phyloP scores from a whole-genome alignment of 441 rosid genomes.

The Lepidium campestre region DNA sequence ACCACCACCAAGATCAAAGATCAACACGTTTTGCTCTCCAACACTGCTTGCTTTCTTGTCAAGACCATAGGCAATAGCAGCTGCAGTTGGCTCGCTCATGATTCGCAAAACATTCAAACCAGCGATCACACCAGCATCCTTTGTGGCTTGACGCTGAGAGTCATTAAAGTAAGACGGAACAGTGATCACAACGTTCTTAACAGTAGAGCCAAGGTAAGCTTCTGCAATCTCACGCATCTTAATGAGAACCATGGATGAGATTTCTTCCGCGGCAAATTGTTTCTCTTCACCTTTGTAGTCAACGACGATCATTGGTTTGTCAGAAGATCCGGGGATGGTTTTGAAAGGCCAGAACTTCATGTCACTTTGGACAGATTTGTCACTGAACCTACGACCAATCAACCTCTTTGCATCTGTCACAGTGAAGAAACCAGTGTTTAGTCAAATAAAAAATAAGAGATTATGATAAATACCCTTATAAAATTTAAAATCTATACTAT shows the following conservation, averaged over 20 bases:
- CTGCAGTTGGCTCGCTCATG: constrained; percentile 92
- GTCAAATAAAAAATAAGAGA: too few relatives aligned
- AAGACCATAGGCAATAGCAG: constrained; percentile 94
- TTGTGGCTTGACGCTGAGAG: constrained; percentile 98
- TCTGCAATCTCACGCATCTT: constrained; percentile 7
- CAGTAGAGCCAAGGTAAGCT: neutral
- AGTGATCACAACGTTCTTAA: neutral
- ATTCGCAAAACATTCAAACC: constrained; percentile 98
- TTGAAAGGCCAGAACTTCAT: constrained; percentile 6
- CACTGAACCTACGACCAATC: neutral
- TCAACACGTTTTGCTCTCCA: constrained; percentile 95
- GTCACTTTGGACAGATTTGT: neutral
- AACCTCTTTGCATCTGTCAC: too few relatives aligned
- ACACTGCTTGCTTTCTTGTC: constrained; percentile 95
- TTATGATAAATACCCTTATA: too few relatives aligned
- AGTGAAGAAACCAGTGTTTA: too few relatives aligned
- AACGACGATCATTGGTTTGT: neutral
- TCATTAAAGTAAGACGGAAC: constrained; percentile 73
- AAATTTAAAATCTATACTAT: too few relatives aligned
- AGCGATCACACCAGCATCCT: constrained; percentile 94
- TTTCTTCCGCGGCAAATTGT: neutral
- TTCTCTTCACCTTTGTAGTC: neutral
- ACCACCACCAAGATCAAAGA: constrained; percentile 97
- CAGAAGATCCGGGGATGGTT: neutral
- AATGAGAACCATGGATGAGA: neutral